Evolutionary conservation across 495 filamentous ascomycete genomes (phyloP).

Genomic region (Xylaria nigripes): DNA sequence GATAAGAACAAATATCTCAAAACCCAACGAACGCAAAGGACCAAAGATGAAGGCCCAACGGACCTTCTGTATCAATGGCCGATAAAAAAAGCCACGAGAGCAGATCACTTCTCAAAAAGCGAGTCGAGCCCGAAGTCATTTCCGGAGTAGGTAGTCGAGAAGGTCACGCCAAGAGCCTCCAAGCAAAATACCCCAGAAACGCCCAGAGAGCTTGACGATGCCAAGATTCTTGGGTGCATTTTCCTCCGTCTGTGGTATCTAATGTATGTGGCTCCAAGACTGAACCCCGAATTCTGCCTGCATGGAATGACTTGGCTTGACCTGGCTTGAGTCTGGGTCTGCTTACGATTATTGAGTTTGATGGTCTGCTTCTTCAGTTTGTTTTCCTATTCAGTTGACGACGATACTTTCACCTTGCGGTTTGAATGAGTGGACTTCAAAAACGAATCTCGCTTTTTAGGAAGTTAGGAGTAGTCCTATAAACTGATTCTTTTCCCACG

Average conservation of each 20-base stretch:
- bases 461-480: not conserved
- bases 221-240: not conserved
- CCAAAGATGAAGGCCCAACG: too few species aligned
- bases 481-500: too few species aligned
- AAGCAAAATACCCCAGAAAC: not conserved
- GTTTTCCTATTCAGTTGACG: not conserved
- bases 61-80: too few species aligned
- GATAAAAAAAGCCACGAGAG: too few species aligned
- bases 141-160: constrained; percentile 10
- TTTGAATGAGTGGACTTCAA: too few species aligned
- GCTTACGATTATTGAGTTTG: not conserved
- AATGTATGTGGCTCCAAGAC: too few species aligned
- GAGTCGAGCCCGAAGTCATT: too few species aligned
- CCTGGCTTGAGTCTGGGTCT: not conserved
- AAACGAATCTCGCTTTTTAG: not conserved
- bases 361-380: not conserved
- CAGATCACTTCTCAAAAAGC: too few species aligned
- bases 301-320: not conserved
- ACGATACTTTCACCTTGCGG: too few species aligned
- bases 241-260: constrained; percentile 9
- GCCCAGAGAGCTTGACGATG: constrained; percentile 4
- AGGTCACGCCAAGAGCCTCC: constrained; percentile 2
- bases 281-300: not conserved
- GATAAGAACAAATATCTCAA: too few species aligned
- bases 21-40: too few species aligned